These are phyloP conservation scores for Leptoxyphium fumago DNA, from an alignment of 2,329 filamentous ascomycete species.

Conservation along the genomic window DNA sequence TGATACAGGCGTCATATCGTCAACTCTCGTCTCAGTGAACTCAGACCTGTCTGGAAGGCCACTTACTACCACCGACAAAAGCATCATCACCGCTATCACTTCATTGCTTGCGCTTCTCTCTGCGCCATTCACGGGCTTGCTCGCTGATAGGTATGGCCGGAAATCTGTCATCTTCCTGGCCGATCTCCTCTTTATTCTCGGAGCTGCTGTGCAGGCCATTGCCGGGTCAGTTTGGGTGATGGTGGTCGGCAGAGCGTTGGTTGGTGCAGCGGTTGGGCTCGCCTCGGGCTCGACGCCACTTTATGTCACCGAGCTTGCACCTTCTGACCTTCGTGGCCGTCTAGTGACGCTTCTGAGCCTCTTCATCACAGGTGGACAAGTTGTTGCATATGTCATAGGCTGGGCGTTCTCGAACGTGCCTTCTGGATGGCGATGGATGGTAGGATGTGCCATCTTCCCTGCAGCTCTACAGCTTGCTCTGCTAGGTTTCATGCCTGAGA, in stretches of 20 bases:
- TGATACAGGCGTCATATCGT: constrained; percentile 48
- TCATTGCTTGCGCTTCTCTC: constrained; percentile 43
- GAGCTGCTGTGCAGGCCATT: constrained; percentile 50
- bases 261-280: constrained; percentile 59
- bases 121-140: constrained; percentile 38
- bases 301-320: constrained; percentile 21
- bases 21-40: constrained; percentile 41
- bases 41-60: constrained; percentile 36
- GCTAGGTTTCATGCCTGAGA: constrained; percentile 67
- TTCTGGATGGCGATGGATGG: constrained; percentile 80
- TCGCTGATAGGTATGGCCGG: constrained; percentile 36
- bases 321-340: constrained; percentile 48
- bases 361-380: constrained; percentile 77
- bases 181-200: constrained; percentile 52
- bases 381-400: constrained; percentile 73
- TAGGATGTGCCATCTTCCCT: constrained; percentile 68
- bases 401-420: constrained; percentile 50
- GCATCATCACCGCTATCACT: constrained; percentile 43
- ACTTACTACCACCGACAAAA: constrained; percentile 40
- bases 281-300: constrained; percentile 73
- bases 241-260: constrained; percentile 52
- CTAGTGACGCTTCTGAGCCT: constrained; percentile 70
- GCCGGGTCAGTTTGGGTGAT: constrained; percentile 45
- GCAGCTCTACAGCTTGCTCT: constrained; percentile 56
- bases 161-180: constrained; percentile 37